phyloP scores from a whole-genome alignment of 805 yeast species.

The Lachancea kluyveri region DNA sequence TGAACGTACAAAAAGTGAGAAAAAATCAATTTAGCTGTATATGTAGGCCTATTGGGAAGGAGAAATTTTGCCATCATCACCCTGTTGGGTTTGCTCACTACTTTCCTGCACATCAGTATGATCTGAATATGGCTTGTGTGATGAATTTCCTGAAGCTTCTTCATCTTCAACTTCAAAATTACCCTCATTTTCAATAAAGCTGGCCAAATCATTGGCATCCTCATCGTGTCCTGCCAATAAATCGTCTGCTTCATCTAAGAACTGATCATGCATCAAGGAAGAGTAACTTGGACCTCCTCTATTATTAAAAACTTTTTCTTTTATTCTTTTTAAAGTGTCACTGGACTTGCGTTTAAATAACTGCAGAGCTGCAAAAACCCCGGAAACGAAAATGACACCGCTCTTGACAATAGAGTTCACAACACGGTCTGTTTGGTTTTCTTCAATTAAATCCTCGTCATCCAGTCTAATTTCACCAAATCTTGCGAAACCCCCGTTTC shows the following conservation, averaged over 20 bases:
- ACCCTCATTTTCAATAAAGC: constrained; percentile 33
- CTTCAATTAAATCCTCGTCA: constrained; percentile 61
- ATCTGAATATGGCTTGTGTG: constrained; percentile 15
- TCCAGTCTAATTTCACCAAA: constrained; percentile 86
- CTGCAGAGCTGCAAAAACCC: constrained; percentile 22
- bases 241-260: constrained; percentile 33
- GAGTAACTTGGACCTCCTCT: constrained; percentile 31
- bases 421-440: constrained; percentile 51
- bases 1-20: too few relatives aligned
- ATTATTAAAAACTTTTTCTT: constrained; percentile 21
- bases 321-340: constrained; percentile 11
- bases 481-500: constrained; percentile 69
- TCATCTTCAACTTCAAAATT: constrained; percentile 34
- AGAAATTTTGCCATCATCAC: too few relatives aligned
- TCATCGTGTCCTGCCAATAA: constrained; percentile 36
- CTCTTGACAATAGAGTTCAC: constrained; percentile 54
- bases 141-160: constrained; percentile 12
- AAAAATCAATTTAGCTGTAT: too few relatives aligned
- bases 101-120: constrained; percentile 6
- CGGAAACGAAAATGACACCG: constrained; percentile 46
- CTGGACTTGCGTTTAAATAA: constrained; percentile 12
- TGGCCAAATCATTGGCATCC: constrained; percentile 44
- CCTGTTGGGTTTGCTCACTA: too few relatives aligned
- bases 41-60: too few relatives aligned
- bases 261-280: constrained; percentile 28